Evolutionary conservation across 1,284 basidiomycete species (phyloP).

Genomic region (Neonothopanus nambi): DNA sequence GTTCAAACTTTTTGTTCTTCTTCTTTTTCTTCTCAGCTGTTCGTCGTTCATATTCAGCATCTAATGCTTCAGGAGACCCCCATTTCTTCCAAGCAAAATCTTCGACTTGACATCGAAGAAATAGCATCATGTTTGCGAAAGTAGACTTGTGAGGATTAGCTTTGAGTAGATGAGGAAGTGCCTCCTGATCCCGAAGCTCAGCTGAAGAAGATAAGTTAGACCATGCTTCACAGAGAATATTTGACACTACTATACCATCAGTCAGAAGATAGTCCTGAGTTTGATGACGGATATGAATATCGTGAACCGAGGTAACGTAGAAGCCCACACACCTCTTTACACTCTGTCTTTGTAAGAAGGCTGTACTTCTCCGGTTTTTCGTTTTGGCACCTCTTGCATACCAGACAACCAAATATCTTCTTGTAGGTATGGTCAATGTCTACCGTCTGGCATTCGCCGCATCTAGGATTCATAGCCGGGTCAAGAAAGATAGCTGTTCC

Average conservation of each 20-base stretch:
- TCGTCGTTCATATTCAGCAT: conserved; percentile 84
- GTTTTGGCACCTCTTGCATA: conserved; percentile 91
- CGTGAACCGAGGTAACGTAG: neutral
- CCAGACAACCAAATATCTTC: conserved; percentile 80
- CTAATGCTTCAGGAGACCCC: conserved; percentile 91
- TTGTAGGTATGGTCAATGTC: conserved; percentile 84
- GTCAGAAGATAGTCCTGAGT: conserved; percentile 86
- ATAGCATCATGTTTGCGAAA: conserved; percentile 99
- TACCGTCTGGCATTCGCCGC: conserved; percentile 77
- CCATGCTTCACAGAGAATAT: neutral
- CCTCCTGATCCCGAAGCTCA: conserved; percentile 89
- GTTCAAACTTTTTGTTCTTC: conserved; percentile 92
- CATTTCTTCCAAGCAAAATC: conserved; percentile 98
- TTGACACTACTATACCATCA: conserved; percentile 56
- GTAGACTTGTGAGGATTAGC: conserved; percentile 97
- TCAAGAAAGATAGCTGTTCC: conserved; percentile 66
- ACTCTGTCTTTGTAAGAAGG: conserved; percentile 97
- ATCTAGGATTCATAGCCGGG: conserved; percentile 74
- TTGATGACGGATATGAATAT: neutral
- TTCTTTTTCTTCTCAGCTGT: conserved; percentile 86
- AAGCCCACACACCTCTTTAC: conserved; percentile 73
- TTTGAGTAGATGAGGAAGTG: conserved; percentile 92
- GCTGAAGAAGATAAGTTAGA: conserved; percentile 46
- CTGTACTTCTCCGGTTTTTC: conserved; percentile 91
- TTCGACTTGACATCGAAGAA: conserved; percentile 92